Evolutionary conservation across 2,329 filamentous ascomycete species (phyloP).

Genomic region (Anisogramma anomala): DNA sequence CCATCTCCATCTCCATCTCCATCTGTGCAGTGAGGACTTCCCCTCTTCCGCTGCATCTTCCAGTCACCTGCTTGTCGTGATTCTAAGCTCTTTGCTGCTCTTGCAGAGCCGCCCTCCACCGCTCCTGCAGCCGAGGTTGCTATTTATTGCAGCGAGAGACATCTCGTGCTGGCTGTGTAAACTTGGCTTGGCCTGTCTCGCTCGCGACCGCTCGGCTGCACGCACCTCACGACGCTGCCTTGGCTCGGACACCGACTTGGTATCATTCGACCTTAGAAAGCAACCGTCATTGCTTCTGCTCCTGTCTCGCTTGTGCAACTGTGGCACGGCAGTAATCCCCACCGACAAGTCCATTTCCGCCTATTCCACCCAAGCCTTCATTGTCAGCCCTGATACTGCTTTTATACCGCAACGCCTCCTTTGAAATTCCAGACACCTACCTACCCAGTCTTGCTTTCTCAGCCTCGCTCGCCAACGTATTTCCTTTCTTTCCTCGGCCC

Average conservation of each 20-base stretch:
- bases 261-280: not conserved
- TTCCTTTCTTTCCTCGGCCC: not conserved
- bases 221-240: not conserved
- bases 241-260: not conserved
- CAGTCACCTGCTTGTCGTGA: no score
- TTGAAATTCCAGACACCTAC: not conserved
- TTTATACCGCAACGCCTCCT: constrained; percentile 3
- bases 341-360: not conserved
- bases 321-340: not conserved
- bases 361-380: constrained; percentile 4
- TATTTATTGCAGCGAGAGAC: not conserved
- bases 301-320: not conserved
- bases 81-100: no score
- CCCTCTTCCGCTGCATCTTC: no score
- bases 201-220: constrained; percentile 1
- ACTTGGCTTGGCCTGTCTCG: not conserved
- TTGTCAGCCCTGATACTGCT: constrained; percentile 3
- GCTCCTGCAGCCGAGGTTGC: not conserved
- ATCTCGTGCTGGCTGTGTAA: not conserved
- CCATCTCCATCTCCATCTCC: no score
- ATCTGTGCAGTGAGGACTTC: no score
- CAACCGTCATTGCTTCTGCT: constrained; percentile 1
- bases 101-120: not conserved
- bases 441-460: not conserved
- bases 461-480: constrained; percentile 2